Evolutionary conservation across 345 rosid genomes (phyloP).

Genomic region (Physaria fendleri): DNA sequence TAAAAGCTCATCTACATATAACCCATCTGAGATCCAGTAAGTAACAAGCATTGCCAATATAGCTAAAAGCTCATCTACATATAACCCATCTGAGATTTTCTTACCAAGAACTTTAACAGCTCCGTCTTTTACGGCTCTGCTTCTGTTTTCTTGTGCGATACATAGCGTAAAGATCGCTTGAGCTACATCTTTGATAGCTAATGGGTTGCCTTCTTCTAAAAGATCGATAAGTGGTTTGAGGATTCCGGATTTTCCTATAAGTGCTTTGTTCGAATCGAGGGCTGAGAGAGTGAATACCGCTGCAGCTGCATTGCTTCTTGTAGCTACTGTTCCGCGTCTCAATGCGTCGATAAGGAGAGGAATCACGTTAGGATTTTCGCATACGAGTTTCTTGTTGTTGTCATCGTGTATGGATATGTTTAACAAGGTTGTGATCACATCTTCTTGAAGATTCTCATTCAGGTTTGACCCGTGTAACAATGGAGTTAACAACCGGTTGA

Average conservation of each 20-base stretch:
- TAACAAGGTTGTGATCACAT: slow-evolving; percentile 76
- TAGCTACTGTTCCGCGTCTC: slow-evolving; percentile 55
- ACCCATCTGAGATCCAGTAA: slow-evolving; percentile 49
- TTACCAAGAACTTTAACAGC: slow-evolving; percentile 61
- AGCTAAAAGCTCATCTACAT: slow-evolving; percentile 77
- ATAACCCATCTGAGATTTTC: slow-evolving; percentile 55
- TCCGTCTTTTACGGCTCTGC: slow-evolving; percentile 76
- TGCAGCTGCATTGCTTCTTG: slow-evolving; percentile 91
- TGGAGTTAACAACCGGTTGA: slow-evolving; percentile 58
- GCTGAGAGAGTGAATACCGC: slow-evolving; percentile 84
- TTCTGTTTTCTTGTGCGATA: slow-evolving; percentile 70
- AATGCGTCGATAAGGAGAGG: slow-evolving; percentile 70
- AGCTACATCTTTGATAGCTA: slow-evolving; percentile 79
- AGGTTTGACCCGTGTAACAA: slow-evolving; percentile 40
- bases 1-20: slow-evolving; percentile 70
- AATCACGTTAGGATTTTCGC: slow-evolving; percentile 70
- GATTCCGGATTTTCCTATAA: slow-evolving; percentile 73
- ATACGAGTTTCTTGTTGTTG: slow-evolving; percentile 81
- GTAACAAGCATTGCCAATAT: slow-evolving; percentile 80
- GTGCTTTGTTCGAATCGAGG: slow-evolving; percentile 72
- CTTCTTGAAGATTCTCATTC: slow-evolving; percentile 72
- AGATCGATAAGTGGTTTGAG: slow-evolving; percentile 69
- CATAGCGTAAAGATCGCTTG: slow-evolving; percentile 89
- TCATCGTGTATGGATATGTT: slow-evolving; percentile 93
- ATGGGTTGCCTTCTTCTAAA: slow-evolving; percentile 70